phyloP scores from a whole-genome alignment of 306 rosid genomes.

The Argentina anserina region DNA sequence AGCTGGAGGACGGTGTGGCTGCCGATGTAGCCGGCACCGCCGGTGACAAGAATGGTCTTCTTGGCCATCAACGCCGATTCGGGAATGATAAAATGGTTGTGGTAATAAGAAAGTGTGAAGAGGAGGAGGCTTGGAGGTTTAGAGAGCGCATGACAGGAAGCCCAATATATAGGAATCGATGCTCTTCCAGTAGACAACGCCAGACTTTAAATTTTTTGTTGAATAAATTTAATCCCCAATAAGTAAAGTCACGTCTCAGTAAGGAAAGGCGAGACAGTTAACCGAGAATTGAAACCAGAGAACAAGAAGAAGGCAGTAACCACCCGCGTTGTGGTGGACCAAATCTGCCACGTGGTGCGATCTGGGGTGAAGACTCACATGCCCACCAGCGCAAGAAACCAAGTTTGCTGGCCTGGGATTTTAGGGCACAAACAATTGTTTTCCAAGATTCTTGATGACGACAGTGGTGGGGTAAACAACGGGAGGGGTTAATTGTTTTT shows the following conservation, averaged over 20 bases:
- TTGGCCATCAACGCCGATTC: conserved; percentile 34
- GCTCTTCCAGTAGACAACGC: conserved; percentile 4
- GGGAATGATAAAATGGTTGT: no score
- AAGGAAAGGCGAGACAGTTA: neutral
- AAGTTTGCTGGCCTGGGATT: neutral
- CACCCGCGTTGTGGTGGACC: neutral
- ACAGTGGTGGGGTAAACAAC: neutral
- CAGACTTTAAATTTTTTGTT: neutral
- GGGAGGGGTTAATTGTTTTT: neutral
- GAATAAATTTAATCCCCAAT: neutral
- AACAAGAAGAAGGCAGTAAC: neutral
- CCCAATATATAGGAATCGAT: conserved; percentile 37
- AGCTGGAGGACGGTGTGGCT: conserved; percentile 91
- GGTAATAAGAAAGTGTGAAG: neutral
- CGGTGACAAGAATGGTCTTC: conserved; percentile 69
- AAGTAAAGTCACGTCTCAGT: neutral
- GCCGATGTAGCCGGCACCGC: conserved; percentile 98
- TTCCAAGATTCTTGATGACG: neutral
- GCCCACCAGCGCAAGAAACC: conserved; percentile 1
- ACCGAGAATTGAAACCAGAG: neutral
- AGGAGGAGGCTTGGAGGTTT: neutral
- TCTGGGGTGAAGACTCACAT: conserved; percentile 3
- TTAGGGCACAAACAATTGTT: neutral
- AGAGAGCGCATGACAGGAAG: neutral
- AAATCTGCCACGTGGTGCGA: conserved; percentile 22